Evolutionary conservation across 1,139 yeast species (phyloP).

Genomic region (Geotrichum candidum): DNA sequence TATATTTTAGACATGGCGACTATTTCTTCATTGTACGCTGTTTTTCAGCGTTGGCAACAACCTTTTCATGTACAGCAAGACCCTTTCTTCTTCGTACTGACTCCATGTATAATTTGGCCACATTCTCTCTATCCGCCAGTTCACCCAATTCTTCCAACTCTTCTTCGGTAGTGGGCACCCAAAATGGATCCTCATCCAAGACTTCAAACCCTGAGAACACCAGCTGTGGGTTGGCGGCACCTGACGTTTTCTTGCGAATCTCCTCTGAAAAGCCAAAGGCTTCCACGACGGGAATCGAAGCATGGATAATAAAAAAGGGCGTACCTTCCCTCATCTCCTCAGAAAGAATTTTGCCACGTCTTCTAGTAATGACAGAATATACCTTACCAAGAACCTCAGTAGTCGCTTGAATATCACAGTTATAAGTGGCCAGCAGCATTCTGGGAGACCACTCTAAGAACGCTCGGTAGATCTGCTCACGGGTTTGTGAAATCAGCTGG

Average conservation of each 20-base stretch:
- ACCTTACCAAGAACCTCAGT: slow-evolving; percentile 93
- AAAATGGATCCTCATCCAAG: slow-evolving; percentile 89
- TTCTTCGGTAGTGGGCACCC: slow-evolving; percentile 99
- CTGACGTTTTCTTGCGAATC: slow-evolving; percentile 86
- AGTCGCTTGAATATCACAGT: slow-evolving; percentile 92
- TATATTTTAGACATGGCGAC: neutral
- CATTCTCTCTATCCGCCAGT: slow-evolving; percentile 83
- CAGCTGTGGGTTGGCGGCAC: slow-evolving; percentile 95
- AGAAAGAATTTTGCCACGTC: slow-evolving; percentile 77
- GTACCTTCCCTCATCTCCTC: slow-evolving; percentile 99
- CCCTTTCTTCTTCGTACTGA: slow-evolving; percentile 82
- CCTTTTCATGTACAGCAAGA: slow-evolving; percentile 79
- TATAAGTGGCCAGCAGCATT: slow-evolving; percentile 82
- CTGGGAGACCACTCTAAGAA: slow-evolving; percentile 82
- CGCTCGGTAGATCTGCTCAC: slow-evolving; percentile 65
- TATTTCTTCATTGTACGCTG: slow-evolving; percentile 55
- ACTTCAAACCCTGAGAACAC: slow-evolving; percentile 80
- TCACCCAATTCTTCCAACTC: slow-evolving; percentile 93
- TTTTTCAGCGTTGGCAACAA: slow-evolving; percentile 85
- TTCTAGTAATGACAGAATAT: slow-evolving; percentile 84
- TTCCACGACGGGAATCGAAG: slow-evolving; percentile 86
- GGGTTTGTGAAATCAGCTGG: slow-evolving; percentile 63
- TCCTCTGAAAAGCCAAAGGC: slow-evolving; percentile 97
- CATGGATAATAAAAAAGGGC: slow-evolving; percentile 83
- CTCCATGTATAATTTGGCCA: slow-evolving; percentile 83